Evolutionary conservation across 1,284 basidiomycete genomes (phyloP).

Genomic region (Pterulicium gracile): DNA sequence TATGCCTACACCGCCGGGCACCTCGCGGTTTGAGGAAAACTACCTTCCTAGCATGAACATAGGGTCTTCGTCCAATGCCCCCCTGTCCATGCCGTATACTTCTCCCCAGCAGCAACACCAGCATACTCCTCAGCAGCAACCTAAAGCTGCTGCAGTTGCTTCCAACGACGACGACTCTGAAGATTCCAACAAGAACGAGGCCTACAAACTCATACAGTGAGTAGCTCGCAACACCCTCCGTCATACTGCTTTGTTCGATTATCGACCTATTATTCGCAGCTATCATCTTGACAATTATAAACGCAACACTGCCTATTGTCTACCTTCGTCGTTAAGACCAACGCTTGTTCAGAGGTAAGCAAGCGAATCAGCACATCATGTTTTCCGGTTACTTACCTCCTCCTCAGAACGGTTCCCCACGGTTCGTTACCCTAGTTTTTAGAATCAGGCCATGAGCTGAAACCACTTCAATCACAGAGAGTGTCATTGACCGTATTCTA

Average conservation of each 20-base stretch:
- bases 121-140: slow-evolving; percentile 12
- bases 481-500: slow-evolving; percentile 80
- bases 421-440: slow-evolving; percentile 30
- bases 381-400: slow-evolving; percentile 5
- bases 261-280: slow-evolving; percentile 21
- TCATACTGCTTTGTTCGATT: neutral
- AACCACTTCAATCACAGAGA: no score
- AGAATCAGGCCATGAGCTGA: neutral
- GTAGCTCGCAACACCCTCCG: slow-evolving; percentile 16
- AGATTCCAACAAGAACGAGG: slow-evolving; percentile 65
- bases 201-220: slow-evolving; percentile 73
- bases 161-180: slow-evolving; percentile 38
- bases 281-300: slow-evolving; percentile 86
- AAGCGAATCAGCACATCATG: slow-evolving; percentile 5
- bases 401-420: slow-evolving; percentile 68
- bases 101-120: slow-evolving; percentile 16
- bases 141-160: slow-evolving; percentile 20
- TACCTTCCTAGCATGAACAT: slow-evolving; percentile 49
- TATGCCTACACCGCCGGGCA: slow-evolving; percentile 11
- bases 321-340: slow-evolving; percentile 80
- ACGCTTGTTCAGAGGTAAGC: slow-evolving; percentile 76
- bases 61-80: slow-evolving; percentile 33
- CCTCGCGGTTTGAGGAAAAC: slow-evolving; percentile 34
- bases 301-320: slow-evolving; percentile 69
- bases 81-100: slow-evolving; percentile 12